phyloP scores from a whole-genome alignment of 2,329 filamentous ascomycete species.

The Ophiocordyceps camponoti-leonardi region DNA sequence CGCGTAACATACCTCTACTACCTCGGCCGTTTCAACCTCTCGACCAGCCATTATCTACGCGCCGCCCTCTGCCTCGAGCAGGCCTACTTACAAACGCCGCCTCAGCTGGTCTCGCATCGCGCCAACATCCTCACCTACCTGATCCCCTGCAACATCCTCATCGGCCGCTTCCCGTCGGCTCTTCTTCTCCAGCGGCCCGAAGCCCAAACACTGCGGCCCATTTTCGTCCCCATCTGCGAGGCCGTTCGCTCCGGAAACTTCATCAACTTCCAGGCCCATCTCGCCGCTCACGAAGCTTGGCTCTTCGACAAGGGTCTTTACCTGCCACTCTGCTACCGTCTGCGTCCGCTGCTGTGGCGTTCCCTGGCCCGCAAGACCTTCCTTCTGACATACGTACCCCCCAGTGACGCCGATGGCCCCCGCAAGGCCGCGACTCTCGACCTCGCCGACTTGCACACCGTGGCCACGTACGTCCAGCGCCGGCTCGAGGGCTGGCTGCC shows the following conservation, averaged over 20 bases:
- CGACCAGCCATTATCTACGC: constrained; percentile 66
- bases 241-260: constrained; percentile 63
- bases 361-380: constrained; percentile 65
- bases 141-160: constrained; percentile 64
- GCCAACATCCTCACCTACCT: constrained; percentile 70
- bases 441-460: constrained; percentile 47
- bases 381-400: constrained; percentile 57
- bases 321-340: constrained; percentile 56
- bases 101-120: constrained; percentile 51
- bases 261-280: constrained; percentile 50
- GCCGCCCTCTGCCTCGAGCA: constrained; percentile 60
- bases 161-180: constrained; percentile 64
- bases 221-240: constrained; percentile 57
- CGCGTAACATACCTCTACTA: constrained; percentile 91
- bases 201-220: constrained; percentile 35
- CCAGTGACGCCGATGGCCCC: constrained; percentile 27
- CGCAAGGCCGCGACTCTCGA: constrained; percentile 59
- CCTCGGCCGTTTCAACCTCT: constrained; percentile 76
- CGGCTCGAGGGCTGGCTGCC: constrained; percentile 40
- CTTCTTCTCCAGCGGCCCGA: constrained; percentile 51
- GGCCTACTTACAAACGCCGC: constrained; percentile 56
- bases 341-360: constrained; percentile 72
- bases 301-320: constrained; percentile 61
- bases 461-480: constrained; percentile 48
- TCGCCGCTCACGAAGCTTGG: constrained; percentile 50